Conservation (phyloP, 768 basidiomycete species). For the Boletus speciosus region DNA sequence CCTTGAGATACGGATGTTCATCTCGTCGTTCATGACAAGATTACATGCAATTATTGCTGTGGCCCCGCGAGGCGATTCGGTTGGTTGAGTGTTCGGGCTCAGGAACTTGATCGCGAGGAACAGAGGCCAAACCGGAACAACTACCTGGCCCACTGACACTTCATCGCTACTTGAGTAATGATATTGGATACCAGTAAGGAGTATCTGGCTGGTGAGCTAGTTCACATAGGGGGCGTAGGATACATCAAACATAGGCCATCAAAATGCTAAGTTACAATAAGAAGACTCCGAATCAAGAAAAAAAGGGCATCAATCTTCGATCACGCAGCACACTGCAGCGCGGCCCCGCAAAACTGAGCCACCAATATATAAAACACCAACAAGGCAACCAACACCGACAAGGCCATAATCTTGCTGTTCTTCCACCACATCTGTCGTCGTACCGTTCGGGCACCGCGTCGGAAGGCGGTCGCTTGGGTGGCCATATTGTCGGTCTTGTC, state of each 20-base stretch:
- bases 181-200: not conserved
- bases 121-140: too few relatives aligned
- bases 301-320: not conserved
- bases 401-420: conserved; percentile 63
- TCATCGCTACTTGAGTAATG: too few relatives aligned
- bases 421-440: conserved; percentile 90
- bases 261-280: conserved; percentile 9
- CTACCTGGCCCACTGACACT: too few relatives aligned
- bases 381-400: conserved; percentile 69
- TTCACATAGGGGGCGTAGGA: not conserved
- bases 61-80: too few relatives aligned
- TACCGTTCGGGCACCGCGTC: conserved; percentile 80
- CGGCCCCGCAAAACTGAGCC: conserved; percentile 88
- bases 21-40: too few relatives aligned
- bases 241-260: conserved; percentile 8
- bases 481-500: conserved; percentile 98
- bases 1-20: too few relatives aligned
- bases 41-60: too few relatives aligned
- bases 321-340: conserved; percentile 55
- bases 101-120: too few relatives aligned
- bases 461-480: conserved; percentile 89
- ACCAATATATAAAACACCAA: conserved; percentile 76
- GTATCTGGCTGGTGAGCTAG: not conserved
- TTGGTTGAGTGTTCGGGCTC: too few relatives aligned
- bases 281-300: not conserved